Percentiles rank a stretch among this genome's conserved stretches.
These are phyloP conservation scores for Malus hybrid DNA, from an alignment of 331 rosid genomes.

Conservation along the genomic window DNA sequence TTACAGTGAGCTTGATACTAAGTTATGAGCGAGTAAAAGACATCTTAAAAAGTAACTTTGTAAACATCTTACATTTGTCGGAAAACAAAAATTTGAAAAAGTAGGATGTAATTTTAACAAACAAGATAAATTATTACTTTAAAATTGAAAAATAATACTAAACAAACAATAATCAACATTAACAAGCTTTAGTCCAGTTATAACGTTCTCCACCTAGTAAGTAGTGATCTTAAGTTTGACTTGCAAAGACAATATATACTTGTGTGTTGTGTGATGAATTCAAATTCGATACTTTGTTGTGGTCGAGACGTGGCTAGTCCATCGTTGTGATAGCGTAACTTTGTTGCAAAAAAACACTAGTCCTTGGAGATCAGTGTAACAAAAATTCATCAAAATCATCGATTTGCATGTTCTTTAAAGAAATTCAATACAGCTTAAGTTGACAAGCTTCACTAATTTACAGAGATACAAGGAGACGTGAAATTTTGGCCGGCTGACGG, in stretches of 20 bases:
- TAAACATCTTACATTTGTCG: no score
- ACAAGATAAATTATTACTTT: not conserved
- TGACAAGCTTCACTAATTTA: not conserved
- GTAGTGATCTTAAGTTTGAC: not conserved
- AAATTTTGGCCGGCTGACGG: not conserved
- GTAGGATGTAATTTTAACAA: not conserved
- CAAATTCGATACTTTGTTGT: no score
- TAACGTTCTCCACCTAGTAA: no score
- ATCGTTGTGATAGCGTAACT: no score
- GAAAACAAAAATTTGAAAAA: no score
- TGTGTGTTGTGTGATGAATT: not conserved
- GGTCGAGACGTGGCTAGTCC: not conserved
- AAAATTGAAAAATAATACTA: not conserved
- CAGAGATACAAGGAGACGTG: not conserved
- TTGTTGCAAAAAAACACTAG: not conserved
- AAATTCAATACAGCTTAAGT: not conserved
- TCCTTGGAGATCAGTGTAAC: not conserved
- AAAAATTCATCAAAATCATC: not conserved
- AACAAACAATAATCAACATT: not conserved
- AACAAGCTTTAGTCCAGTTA: not conserved
- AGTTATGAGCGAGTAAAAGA: no score
- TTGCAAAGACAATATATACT: not conserved
- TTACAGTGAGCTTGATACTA: no score
- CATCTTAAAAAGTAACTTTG: no score
- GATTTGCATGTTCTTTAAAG: not conserved